Evolutionary conservation across 2,329 filamentous ascomycete species (phyloP).

Genomic region (Botryotinia narcissicola): DNA sequence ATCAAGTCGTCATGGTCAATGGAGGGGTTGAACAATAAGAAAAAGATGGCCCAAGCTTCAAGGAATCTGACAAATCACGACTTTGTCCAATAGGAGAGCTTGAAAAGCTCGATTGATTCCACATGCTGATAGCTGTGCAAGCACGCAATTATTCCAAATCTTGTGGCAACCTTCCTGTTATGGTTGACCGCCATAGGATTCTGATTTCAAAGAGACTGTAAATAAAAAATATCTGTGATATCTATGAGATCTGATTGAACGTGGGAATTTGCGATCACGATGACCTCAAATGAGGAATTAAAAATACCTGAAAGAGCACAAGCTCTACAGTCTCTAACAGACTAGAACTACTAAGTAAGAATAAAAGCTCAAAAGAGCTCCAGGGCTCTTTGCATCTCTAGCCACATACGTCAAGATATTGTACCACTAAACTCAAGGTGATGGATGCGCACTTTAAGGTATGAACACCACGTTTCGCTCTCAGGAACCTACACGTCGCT

Average conservation of each 20-base stretch:
- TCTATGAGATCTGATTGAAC: neutral
- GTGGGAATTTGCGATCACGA: neutral
- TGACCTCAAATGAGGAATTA: neutral
- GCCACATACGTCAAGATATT: neutral
- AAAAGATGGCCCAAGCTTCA: neutral
- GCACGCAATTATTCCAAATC: constrained; percentile 5
- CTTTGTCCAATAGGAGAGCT: constrained; percentile 1
- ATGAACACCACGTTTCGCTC: neutral
- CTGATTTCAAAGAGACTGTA: neutral
- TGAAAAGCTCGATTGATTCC: neutral
- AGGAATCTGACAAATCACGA: constrained; percentile 1
- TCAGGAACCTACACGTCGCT: neutral
- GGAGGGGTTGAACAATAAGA: neutral
- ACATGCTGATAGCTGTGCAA: neutral
- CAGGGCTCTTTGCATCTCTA: neutral
- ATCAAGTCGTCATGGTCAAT: constrained; percentile 5
- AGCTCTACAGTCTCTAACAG: neutral
- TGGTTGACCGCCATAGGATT: constrained; percentile 1
- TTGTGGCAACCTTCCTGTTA: neutral
- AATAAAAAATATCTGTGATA: too few relatives aligned
- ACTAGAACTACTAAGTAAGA: neutral
- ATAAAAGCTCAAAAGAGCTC: neutral
- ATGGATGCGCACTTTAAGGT: neutral
- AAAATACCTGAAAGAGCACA: too few relatives aligned
- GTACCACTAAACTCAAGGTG: neutral